Conservation (phyloP, 495 filamentous ascomycete genomes). For the Penicillium canariense region DNA sequence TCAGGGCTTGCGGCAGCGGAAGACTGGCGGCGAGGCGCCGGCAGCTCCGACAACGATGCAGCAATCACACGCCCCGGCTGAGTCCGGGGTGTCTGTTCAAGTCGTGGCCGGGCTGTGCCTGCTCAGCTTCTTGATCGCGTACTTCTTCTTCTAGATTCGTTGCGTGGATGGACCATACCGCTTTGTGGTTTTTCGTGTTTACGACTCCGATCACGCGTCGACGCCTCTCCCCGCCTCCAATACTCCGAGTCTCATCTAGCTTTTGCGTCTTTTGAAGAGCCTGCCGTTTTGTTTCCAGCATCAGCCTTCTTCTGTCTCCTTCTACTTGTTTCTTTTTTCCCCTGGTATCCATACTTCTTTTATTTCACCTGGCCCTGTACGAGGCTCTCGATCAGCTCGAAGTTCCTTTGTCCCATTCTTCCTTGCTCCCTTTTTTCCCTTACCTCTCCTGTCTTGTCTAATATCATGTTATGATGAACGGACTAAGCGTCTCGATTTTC, state of each 20-base stretch:
- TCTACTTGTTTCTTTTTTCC: neutral
- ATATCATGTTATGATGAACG: constrained; percentile 33
- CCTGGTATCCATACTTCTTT: constrained; percentile 22
- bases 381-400: neutral
- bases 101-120: constrained; percentile 81
- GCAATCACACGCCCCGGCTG: constrained; percentile 48
- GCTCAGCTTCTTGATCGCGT: constrained; percentile 87
- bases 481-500: constrained; percentile 22
- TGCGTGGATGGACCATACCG: constrained; percentile 17
- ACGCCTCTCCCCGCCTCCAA: constrained; percentile 19
- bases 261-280: constrained; percentile 28
- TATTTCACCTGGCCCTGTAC: constrained; percentile 7
- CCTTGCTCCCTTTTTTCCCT: constrained; percentile 13
- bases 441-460: constrained; percentile 26
- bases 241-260: constrained; percentile 10
- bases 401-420: constrained; percentile 2
- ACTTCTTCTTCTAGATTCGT: constrained; percentile 78
- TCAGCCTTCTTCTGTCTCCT: constrained; percentile 24
- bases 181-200: constrained; percentile 13
- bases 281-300: constrained; percentile 24
- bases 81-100: constrained; percentile 82
- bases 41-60: constrained; percentile 41
- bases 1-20: constrained; percentile 69
- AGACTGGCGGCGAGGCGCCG: constrained; percentile 44
- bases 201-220: constrained; percentile 27